Evolutionary conservation across 2,329 filamentous ascomycete genomes (phyloP), one percentile per base, ranked within the genome.

Genomic region (Helminthosporium solani): DNA sequence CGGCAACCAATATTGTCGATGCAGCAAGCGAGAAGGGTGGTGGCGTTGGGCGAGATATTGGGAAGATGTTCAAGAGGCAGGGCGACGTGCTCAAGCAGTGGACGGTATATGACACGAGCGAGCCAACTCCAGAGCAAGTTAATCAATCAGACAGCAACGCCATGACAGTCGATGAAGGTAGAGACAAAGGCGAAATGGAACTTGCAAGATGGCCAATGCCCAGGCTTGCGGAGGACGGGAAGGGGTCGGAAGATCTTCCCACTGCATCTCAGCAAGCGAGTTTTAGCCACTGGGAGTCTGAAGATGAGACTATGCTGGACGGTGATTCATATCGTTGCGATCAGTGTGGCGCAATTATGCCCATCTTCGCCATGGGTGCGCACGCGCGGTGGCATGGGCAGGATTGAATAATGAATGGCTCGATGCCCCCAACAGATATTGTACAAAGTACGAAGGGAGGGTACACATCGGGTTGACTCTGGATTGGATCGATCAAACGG

Each of bases 11-110:
- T 64, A 92, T 97, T 85, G 78, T 61, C 6, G 72, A 75, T 50
- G 67, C 70, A 3, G 75, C 71, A 19, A 72, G 74, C 7, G 72
- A 70, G 42, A 75, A 67, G 54, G 71, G 67, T 18, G 73, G 72
- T 0, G 73, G 72, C 0, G 67, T 61, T 11, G 88, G 88, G 1
- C 78, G 87, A 53, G 85, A 96, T 60, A 96, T 96, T 55, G 79
- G 80, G 1, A 80, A 76, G 60, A 95, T 96, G 90, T 95, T 96
- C 66, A 83, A 76, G 60, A 78, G 77, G 44, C 90, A 95, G 64
- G 84, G 88, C 40, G 78, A 82, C 35, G 79, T 83, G 23, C 71
- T 90, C 44, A 82, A 78, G 49, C 83, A 87, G 40, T 91, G 86
- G 74, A 83, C 73, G 40, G 75, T 84, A 1, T 76, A 79, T 37